Evolutionary conservation across 2,329 filamentous ascomycete species (phyloP).

Genomic region (Penicillium hesseltinei): DNA sequence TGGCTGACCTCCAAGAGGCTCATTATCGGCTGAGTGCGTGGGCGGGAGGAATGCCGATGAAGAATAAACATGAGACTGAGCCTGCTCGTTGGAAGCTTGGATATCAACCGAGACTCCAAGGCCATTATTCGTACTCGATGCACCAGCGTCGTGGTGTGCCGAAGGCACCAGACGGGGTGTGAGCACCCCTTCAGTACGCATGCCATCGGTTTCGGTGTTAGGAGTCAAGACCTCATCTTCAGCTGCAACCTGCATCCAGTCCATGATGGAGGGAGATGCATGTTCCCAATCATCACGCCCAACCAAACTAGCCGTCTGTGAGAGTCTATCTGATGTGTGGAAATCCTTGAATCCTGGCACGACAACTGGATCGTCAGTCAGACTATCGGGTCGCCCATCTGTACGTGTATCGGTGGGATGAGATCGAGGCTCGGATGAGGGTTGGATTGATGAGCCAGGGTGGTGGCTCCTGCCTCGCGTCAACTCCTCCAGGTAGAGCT

Average conservation of each 20-base stretch:
- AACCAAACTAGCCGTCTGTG: slow-evolving; percentile 45
- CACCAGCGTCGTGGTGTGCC: slow-evolving; percentile 6
- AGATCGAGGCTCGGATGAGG: slow-evolving; percentile 24
- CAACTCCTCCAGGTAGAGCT: slow-evolving; percentile 55
- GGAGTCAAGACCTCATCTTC: slow-evolving; percentile 42
- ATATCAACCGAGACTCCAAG: slow-evolving; percentile 48
- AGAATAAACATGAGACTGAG: neutral
- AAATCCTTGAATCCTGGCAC: slow-evolving; percentile 34
- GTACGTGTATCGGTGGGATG: slow-evolving; percentile 11
- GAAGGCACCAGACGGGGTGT: slow-evolving; percentile 28
- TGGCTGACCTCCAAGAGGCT: neutral
- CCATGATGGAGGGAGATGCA: slow-evolving; percentile 50
- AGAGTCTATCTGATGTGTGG: slow-evolving; percentile 22
- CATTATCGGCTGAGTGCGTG: neutral
- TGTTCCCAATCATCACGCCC: slow-evolving; percentile 49
- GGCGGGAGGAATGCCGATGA: neutral
- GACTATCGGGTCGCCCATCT: slow-evolving; percentile 25
- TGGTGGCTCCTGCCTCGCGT: slow-evolving; percentile 33
- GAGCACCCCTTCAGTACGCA: slow-evolving; percentile 25
- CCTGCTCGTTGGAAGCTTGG: slow-evolving; percentile 22
- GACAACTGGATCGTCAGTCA: slow-evolving; percentile 39
- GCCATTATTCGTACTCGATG: slow-evolving; percentile 31
- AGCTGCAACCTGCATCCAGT: slow-evolving; percentile 49
- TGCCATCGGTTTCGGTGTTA: slow-evolving; percentile 28
- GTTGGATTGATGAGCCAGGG: slow-evolving; percentile 17